Conservation (phyloP, 306 rosid genomes). For the Cyamopsis tetragonoloba region DNA sequence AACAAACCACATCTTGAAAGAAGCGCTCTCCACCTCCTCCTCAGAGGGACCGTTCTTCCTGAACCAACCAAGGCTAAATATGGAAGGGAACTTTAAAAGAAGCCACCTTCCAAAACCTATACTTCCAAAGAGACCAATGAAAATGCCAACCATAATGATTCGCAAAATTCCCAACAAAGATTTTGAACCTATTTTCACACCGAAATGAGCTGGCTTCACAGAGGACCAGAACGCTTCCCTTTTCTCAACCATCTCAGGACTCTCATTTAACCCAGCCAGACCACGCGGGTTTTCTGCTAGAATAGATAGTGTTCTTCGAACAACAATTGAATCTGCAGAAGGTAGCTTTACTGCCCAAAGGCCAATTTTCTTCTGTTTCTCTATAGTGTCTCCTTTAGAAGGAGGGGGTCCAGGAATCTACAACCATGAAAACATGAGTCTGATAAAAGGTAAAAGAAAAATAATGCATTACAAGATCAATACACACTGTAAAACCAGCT, state of each 20-base stretch:
- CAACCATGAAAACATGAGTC: conserved; percentile 12
- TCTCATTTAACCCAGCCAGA: conserved; percentile 65
- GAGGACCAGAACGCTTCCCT: conserved; percentile 72
- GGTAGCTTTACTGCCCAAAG: conserved; percentile 78
- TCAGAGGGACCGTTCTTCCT: conserved; percentile 76
- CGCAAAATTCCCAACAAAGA: conserved; percentile 55
- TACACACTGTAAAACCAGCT: not conserved
- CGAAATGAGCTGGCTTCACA: conserved; percentile 83
- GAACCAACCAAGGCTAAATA: conserved; percentile 80
- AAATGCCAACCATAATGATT: conserved; percentile 45
- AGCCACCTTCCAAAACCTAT: conserved; percentile 63
- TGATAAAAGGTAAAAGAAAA: not conserved
- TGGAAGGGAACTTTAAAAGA: conserved; percentile 66
- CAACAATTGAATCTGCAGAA: conserved; percentile 75
- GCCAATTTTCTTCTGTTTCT: conserved; percentile 70
- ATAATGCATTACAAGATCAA: not conserved
- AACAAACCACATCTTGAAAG: conserved; percentile 91
- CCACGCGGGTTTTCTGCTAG: conserved; percentile 63
- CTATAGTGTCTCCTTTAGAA: conserved; percentile 50
- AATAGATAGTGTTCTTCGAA: conserved; percentile 65
- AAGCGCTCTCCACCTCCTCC: conserved; percentile 71
- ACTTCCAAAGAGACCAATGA: conserved; percentile 60
- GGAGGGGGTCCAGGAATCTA: conserved; percentile 86
- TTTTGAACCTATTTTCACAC: conserved; percentile 72
- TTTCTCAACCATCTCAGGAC: conserved; percentile 38